Evolutionary conservation across 2,329 filamentous ascomycete species (phyloP), one percentile per base, ranked within the genome.

Genomic region (Claviceps paspali): DNA sequence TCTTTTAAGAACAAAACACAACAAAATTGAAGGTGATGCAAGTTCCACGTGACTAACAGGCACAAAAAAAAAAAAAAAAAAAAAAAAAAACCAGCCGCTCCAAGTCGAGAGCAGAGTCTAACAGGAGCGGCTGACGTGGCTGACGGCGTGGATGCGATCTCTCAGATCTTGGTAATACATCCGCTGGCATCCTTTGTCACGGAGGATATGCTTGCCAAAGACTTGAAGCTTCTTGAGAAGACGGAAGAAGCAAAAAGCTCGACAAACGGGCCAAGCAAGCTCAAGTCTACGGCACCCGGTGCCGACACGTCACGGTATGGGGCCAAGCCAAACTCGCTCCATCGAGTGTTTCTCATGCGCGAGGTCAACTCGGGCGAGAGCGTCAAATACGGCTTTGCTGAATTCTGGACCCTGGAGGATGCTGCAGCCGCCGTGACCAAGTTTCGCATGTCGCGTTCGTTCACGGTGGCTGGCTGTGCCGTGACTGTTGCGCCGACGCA

Each of bases 321-420:
- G 28, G 83, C 84, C 4, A 73, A 70, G 39, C 75, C 79, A 23
- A 76, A 78, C 15, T 84, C 82, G n/a, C 61, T 92, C 7, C 73
- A 80, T 43, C 75, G 84, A 36, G 75, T 91, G 2, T 73, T 91
- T 42, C 61, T 92, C 19, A 77, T 91, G 49, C 73, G 84, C 38
- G 81, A 88, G 51, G 69, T 76, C 31, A 67, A 65, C 42, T 79
- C 68, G 4, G 71, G 83, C 38, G 77, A 82, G 42, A 84, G 79
- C 36, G 82, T 82, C 67, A 73, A 78, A 46, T 92, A 84, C 48
- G 84, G 83, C 0, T 92, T 92, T 56, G 84, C 78, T 1, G 84
- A 92, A 54, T 92, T 87, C 52, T 78, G 74, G 48, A 80, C 74
- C 0, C 63, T 84, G 14, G 75, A 81, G 52, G 82, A 91, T 54